phyloP scores from a whole-genome alignment of 1,284 basidiomycete species.

The Tylopilus sp. region DNA sequence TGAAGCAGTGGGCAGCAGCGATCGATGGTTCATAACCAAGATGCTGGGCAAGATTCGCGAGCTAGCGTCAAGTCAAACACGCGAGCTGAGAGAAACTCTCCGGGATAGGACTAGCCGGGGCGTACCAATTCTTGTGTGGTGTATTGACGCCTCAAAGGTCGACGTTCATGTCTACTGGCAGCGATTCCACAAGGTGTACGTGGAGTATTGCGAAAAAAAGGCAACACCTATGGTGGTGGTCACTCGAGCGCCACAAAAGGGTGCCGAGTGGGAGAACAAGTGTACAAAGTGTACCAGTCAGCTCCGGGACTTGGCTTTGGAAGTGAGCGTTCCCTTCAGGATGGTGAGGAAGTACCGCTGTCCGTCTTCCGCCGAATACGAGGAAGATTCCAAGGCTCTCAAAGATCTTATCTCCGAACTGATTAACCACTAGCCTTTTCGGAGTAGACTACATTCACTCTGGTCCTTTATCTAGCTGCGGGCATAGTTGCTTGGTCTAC shows the following conservation, averaged over 20 bases:
- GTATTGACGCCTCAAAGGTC: conserved; percentile 26
- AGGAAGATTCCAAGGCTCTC: conserved; percentile 17
- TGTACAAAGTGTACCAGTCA: conserved; percentile 18
- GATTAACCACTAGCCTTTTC: background rate
- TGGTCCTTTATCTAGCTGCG: background rate
- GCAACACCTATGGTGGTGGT: conserved; percentile 24
- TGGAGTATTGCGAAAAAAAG: conserved; percentile 25
- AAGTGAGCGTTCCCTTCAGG: conserved; percentile 6
- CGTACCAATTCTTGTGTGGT: conserved; percentile 26
- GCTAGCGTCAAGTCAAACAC: conserved; percentile 12
- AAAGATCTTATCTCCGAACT: conserved; percentile 13
- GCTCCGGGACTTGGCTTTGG: conserved; percentile 12
- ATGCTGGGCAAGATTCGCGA: conserved; percentile 14
- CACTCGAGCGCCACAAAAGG: conserved; percentile 11
- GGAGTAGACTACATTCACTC: conserved; percentile 6
- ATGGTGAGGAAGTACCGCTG: conserved; percentile 15
- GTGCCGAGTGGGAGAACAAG: conserved; percentile 14
- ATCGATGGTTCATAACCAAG: conserved; percentile 6
- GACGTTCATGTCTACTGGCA: conserved; percentile 18
- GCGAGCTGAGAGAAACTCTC: conserved; percentile 21
- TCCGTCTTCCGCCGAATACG: conserved; percentile 11
- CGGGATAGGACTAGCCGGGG: conserved; percentile 8
- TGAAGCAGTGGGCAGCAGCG: conserved; percentile 17
- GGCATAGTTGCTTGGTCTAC: background rate
- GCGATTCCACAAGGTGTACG: conserved; percentile 24